phyloP scores from a whole-genome alignment of 352 stramenopile genomes.

The Phytophthora agathidicida region DNA sequence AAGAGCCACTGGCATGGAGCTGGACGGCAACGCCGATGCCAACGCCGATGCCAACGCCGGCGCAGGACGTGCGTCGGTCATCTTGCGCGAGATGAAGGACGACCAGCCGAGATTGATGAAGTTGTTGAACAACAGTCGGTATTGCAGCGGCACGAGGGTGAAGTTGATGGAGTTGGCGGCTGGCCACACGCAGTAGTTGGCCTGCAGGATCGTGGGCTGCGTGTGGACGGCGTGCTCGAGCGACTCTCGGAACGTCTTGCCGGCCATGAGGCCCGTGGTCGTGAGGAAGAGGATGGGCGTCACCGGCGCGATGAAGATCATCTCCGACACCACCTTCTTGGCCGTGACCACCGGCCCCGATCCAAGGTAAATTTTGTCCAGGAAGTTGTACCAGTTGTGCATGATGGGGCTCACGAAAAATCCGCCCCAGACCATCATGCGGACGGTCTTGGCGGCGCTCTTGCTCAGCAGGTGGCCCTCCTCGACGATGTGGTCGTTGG shows the following conservation, averaged over 20 bases:
- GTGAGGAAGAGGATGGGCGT: slow-evolving; percentile 42
- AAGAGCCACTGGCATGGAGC: too few relatives aligned
- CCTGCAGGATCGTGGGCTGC: slow-evolving; percentile 28
- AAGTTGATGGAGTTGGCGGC: slow-evolving; percentile 43
- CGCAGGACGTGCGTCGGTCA: slow-evolving; percentile 19
- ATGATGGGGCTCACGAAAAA: slow-evolving; percentile 85
- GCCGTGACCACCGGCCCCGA: slow-evolving; percentile 24
- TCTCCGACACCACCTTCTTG: slow-evolving; percentile 43
- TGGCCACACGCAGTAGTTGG: slow-evolving; percentile 44
- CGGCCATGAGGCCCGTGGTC: slow-evolving; percentile 35
- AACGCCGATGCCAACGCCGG: too few relatives aligned
- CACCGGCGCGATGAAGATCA: slow-evolving; percentile 38
- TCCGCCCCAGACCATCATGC: slow-evolving; percentile 86
- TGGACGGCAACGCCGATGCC: too few relatives aligned
- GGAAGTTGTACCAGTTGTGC: slow-evolving; percentile 89
- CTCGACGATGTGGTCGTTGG: neutral
- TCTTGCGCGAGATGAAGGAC: slow-evolving; percentile 37
- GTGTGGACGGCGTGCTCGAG: slow-evolving; percentile 29
- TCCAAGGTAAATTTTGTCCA: slow-evolving; percentile 56
- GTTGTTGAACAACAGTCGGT: slow-evolving; percentile 37
- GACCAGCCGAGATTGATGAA: slow-evolving; percentile 39
- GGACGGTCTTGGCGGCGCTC: slow-evolving; percentile 31
- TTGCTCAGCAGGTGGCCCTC: slow-evolving; percentile 13
- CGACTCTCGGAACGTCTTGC: slow-evolving; percentile 17
- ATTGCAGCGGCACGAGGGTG: slow-evolving; percentile 36